Percentiles rank a stretch among this genome's conserved stretches.
phyloP scores from a whole-genome alignment of 169 alveolate genomes.

The Hammondia hammondi region DNA sequence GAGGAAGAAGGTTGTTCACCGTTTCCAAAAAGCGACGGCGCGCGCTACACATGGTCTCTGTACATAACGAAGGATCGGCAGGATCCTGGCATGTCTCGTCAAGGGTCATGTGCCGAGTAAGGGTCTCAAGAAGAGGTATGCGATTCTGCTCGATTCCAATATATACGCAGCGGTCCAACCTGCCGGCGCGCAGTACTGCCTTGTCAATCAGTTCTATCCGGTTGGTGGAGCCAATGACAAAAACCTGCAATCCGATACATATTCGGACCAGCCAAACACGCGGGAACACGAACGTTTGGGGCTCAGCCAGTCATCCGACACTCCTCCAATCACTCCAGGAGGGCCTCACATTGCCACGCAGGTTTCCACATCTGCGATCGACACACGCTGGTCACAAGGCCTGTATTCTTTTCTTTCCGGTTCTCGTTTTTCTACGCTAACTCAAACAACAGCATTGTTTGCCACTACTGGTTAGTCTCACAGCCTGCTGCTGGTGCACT shows the following conservation, averaged over 20 bases:
- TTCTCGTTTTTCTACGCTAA: no score
- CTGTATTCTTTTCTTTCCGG: no score
- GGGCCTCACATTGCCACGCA: no score
- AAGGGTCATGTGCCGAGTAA: slow-evolving; percentile 47
- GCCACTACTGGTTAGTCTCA: no score
- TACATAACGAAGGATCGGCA: neutral
- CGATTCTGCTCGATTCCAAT: slow-evolving; percentile 74
- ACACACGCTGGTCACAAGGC: no score
- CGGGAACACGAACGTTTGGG: no score
- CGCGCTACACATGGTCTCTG: neutral
- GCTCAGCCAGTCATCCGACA: no score
- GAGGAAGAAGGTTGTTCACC: slow-evolving; percentile 11
- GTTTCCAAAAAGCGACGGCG: neutral
- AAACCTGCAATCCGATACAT: slow-evolving; percentile 77
- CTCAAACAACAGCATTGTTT: no score
- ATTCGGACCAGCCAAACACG: no score
- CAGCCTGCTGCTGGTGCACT: no score
- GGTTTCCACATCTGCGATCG: no score
- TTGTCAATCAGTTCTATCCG: slow-evolving; percentile 94
- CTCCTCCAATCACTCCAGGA: no score
- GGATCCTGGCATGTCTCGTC: neutral
- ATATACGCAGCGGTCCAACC: slow-evolving; percentile 82
- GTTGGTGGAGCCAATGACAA: slow-evolving; percentile 95
- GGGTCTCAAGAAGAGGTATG: slow-evolving; percentile 72
- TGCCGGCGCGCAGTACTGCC: slow-evolving; percentile 95